These are phyloP conservation scores for Rhizopogon sp. DNA, from an alignment of 768 basidiomycete species.

Conservation along the genomic window DNA sequence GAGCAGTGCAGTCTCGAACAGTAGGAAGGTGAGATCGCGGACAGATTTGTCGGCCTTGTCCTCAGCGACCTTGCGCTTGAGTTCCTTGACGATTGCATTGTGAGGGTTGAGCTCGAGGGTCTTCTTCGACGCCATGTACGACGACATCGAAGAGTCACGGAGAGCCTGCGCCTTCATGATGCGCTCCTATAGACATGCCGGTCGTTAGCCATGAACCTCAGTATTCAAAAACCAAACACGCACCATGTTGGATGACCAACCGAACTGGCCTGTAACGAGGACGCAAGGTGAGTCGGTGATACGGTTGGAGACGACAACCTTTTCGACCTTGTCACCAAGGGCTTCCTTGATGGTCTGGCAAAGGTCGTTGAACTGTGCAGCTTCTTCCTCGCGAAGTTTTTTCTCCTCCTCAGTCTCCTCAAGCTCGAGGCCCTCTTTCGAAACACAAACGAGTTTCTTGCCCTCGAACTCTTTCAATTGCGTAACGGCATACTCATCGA, in stretches of 20 bases:
- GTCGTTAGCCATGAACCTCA: neutral
- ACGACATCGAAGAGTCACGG: slow-evolving; percentile 95
- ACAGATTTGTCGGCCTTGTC: slow-evolving; percentile 99
- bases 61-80: slow-evolving; percentile 91
- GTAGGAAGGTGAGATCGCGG: slow-evolving; percentile 89
- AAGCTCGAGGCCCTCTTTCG: slow-evolving; percentile 98
- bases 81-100: slow-evolving; percentile 93
- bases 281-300: slow-evolving; percentile 96
- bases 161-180: slow-evolving; percentile 99
- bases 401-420: slow-evolving; percentile 99
- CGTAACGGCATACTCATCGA: slow-evolving; percentile 97
- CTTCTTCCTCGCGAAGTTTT: slow-evolving; percentile 81
- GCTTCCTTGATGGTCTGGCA: slow-evolving; percentile 97
- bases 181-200: slow-evolving; percentile 54
- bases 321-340: slow-evolving; percentile 99
- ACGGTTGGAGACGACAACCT: slow-evolving; percentile 97
- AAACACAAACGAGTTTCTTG: slow-evolving; percentile 96
- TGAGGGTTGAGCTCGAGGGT: slow-evolving; percentile 92
- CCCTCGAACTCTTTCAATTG: slow-evolving; percentile 99
- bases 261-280: slow-evolving; percentile 97
- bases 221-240: slow-evolving; percentile 13
- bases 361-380: slow-evolving; percentile 76
- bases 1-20: slow-evolving; percentile 96
- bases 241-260: slow-evolving; percentile 99
- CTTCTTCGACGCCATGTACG: slow-evolving; percentile 99